These are phyloP conservation scores for Starmerella scarabaei DNA, from an alignment of 805 yeast genomes.

Conservation along the genomic window DNA sequence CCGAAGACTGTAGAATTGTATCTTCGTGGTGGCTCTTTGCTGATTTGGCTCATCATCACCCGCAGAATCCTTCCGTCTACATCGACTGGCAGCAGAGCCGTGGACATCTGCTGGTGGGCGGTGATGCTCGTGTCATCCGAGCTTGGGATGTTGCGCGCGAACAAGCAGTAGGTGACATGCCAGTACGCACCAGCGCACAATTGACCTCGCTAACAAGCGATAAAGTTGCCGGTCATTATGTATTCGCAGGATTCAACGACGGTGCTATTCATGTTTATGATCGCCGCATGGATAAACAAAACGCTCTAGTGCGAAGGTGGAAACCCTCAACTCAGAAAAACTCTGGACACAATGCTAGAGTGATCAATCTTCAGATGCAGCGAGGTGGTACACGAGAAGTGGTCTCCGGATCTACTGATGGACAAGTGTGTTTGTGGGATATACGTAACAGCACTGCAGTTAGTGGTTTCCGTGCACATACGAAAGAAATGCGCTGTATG, in stretches of 20 bases:
- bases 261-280: constrained; percentile 84
- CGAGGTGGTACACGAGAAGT: constrained; percentile 90
- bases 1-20: constrained; percentile 45
- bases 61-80: constrained; percentile 40
- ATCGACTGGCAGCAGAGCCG: constrained; percentile 96
- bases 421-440: constrained; percentile 82
- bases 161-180: constrained; percentile 70
- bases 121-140: constrained; percentile 83
- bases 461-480: constrained; percentile 44
- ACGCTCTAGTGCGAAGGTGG: constrained; percentile 79
- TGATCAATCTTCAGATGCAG: constrained; percentile 82
- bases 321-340: constrained; percentile 22
- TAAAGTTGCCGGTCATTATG: constrained; percentile 83
- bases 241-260: constrained; percentile 87
- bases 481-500: constrained; percentile 46
- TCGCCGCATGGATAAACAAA: constrained; percentile 69
- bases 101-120: constrained; percentile 82
- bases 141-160: constrained; percentile 97
- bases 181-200: constrained; percentile 81
- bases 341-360: constrained; percentile 36
- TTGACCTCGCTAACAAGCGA: constrained; percentile 85
- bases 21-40: constrained; percentile 90
- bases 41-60: constrained; percentile 16
- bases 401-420: constrained; percentile 66
- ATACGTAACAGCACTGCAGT: constrained; percentile 60